Base-by-base conservation (phyloP, 192 early-diverging fungal genomes). In the Backusella tarrabulga region DNA sequence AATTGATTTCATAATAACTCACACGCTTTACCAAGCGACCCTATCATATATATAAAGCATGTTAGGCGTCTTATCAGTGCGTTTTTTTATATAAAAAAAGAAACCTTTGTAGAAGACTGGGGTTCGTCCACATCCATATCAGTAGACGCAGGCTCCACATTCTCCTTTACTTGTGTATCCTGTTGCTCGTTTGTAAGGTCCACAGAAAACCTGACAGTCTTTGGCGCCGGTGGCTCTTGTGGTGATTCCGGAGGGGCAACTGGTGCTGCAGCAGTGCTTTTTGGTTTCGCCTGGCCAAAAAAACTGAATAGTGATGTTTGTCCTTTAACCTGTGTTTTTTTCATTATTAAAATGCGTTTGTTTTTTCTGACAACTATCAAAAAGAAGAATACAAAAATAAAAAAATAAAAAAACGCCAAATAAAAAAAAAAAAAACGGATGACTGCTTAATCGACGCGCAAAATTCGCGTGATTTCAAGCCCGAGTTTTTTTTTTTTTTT, bases 401-500 rank as follows among this genome's bases (percentile, higher is more conserved):
- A 60, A 60, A 60, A 60, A 23, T 19, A 7, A 54, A 60, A 60
- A 26, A 23, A 60, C 54, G 54, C 9, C 23, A n/a, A n/a, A n/a
- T n/a, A n/a, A n/a, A n/a, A n/a, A 29, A 29, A 60, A 60, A 60
- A 60, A 54, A 60, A 60, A 60, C 7, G 6, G 26, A 23, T 60
- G 54, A 60, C 54, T 60, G 54, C 54, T 60, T 26, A 60, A 56
- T 54, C 14, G n/a, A 60, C 54, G 54, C n/a, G n/a, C n/a, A n/a
- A n/a, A n/a, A n/a, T n/a, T n/a, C n/a, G n/a, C 54, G 54, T 44
- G 11, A 14, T 44, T 44, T 44, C 14, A 44, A 29, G 29, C 29
- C 29, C 42, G 11, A 12, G 3, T 56, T 56, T 23, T 21, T 26
- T 56, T 54, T 54, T 54, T n/a, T 54, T n/a, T n/a, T n/a, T n/a